These are phyloP conservation scores for Solanum stenotomum DNA, from an alignment of 257 asterid species.

Conservation along the genomic window DNA sequence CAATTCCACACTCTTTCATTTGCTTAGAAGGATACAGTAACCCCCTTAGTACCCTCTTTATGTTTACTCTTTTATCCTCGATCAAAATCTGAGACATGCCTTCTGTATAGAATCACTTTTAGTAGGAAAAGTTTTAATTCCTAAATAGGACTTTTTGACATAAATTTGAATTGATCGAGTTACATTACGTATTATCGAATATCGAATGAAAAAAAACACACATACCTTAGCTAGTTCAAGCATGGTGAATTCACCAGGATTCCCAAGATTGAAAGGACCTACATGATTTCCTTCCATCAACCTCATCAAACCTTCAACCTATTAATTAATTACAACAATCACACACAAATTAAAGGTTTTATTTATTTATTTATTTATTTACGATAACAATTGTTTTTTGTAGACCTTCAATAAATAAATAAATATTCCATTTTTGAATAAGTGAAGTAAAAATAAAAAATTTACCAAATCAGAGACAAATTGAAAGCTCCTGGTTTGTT, in stretches of 20 bases:
- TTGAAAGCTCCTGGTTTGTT: conserved; percentile 95
- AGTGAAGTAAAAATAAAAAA: background rate
- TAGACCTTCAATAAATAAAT: background rate
- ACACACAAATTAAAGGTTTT: background rate
- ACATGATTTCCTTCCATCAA: conserved; percentile 91
- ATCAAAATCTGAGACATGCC: background rate
- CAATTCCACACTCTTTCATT: background rate
- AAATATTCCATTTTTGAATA: background rate
- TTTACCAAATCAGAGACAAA: conserved; percentile 84
- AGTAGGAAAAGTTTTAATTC: background rate
- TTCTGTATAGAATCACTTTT: background rate
- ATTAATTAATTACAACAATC: background rate
- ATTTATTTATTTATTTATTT: background rate
- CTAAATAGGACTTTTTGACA: background rate
- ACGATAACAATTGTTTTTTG: background rate
- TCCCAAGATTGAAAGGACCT: conserved; percentile 86
- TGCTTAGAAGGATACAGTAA: background rate
- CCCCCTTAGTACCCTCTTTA: background rate
- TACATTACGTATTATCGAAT: background rate
- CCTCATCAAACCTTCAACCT: conserved; percentile 82
- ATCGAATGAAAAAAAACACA: background rate
- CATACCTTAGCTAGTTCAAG: conserved; percentile 87
- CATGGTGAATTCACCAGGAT: conserved; percentile 91
- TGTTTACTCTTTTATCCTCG: background rate
- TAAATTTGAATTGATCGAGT: background rate